Evolutionary conservation across 2,329 filamentous ascomycete species (phyloP), one percentile per base, ranked within the genome.

Genomic region (Aspergillus phoenicis): DNA sequence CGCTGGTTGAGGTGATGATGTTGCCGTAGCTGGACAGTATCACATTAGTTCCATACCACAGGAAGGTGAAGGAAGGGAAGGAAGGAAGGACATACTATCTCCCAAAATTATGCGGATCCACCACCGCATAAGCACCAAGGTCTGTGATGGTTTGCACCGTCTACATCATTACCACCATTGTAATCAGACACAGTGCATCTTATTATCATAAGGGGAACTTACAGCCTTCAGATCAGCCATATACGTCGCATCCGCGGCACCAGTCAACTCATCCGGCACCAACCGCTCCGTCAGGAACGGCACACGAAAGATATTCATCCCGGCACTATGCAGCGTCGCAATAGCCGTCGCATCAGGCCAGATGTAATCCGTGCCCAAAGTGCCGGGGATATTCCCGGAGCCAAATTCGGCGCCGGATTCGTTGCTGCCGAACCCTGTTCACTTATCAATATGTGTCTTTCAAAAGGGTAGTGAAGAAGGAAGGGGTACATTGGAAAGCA

Each of bases 341-440:
- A 86, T 81, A 8, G 80, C 72, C 5, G 75, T 73, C 11, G 81
- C 75, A 52, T 84, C 80, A 4, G 87, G 87, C 81, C 87, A 91
- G 63, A 76, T 87, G 75, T 85, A 91, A 68, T 90, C 83, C 7
- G 74, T 87, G 63, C 83, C 83, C 67, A 84, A 54, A 4, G 36
- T 52, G 28, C 88, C 88, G 0, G 88, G 87, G 52, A 85, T 80
- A 38, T 76, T 81, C n/a, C 68, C 76, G 60, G 83, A 75, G 24
- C 87, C 88, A 60, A 90, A 91, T 71, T 91, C 89, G 49, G 85
- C 87, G 49, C 86, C 85, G n/a, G 84, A 83, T 69, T 87, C 81
- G 65, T 83, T 84, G 66, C 82, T 73, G 4, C 82, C 82, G 51
- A 83, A 78, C 71, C 72, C 72, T 73, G 43, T 6, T 17, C 15